Evolutionary conservation across 768 basidiomycete species (phyloP), one percentile per base, ranked within the genome.

Genomic region (Pholiota conissans): DNA sequence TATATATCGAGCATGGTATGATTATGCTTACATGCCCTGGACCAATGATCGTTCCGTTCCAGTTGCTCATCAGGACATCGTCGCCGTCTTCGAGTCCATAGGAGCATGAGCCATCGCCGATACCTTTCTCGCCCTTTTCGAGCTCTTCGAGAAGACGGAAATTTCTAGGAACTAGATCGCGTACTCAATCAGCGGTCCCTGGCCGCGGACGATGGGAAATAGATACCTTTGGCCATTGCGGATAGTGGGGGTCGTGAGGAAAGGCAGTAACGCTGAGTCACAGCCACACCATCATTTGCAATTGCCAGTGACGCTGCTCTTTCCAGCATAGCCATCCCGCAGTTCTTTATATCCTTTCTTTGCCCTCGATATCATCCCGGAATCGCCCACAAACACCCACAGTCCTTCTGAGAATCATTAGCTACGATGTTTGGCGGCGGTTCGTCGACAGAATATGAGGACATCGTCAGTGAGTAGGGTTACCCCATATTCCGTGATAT

Each of bases 51-150:
- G 97, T 99, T 50, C 97, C 96, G 69, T 97, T 98, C 97, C 97
- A 99, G 72, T 93, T 82, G 76, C 85, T 90, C 95, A 99, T 98
- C 79, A 93, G 79, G 78, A 96, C 90, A 82, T 98, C 97, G 70
- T 98, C 95, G 65, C 87, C 75, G 73, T 98, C 93, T 76, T 93
- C 93, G 58, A 99, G 79, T 37, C 97, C 97, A 67, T 98, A 99
- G 18, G 94, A 96, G 78, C 94, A 97, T 16, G 91, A 93, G 55
- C 95, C 96, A 76, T 98, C 96, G 61, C 96, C 96, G 71, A 98
- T 94, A 52, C 97, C 97, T 74, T 99, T 99, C 82, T 99, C 97
- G 68, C 97, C 97, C 76, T 98, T 98, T 74, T 99, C 97, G 62
- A 99, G 90, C 79, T 99, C 97, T 71, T 97, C 97, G 35, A 99